Evolutionary conservation across 164 flowering plant species (phyloP).

Genomic region (Vitis rupestris): DNA sequence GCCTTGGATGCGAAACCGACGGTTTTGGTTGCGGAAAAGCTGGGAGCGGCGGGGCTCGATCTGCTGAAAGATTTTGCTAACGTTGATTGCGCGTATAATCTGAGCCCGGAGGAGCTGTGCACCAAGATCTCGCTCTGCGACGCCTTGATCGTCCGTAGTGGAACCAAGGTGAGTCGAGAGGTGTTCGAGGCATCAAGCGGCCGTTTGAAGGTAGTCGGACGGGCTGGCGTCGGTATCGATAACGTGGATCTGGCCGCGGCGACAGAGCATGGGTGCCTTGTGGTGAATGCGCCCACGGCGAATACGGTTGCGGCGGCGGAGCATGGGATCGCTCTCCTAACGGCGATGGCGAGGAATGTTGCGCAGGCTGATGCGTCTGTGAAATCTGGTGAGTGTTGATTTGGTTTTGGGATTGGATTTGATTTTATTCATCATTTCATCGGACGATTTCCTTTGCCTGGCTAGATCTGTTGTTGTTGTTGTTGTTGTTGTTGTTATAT

Average conservation of each 20-base stretch:
- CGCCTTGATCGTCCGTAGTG: conserved; percentile 83
- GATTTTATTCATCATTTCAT: background rate
- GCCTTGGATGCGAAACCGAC: conserved; percentile 69
- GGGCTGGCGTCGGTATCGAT: conserved; percentile 90
- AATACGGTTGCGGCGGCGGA: conserved; percentile 91
- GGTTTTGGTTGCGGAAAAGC: conserved; percentile 83
- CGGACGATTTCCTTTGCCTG: background rate
- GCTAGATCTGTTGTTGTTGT: background rate
- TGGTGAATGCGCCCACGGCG: conserved; percentile 86
- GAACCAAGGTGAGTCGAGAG: conserved; percentile 78
- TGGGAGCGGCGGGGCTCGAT: conserved; percentile 66
- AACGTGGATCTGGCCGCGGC: conserved; percentile 87
- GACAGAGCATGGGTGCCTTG: conserved; percentile 79
- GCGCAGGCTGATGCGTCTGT: conserved; percentile 86
- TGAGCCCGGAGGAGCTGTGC: conserved; percentile 75
- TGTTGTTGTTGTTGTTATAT: background rate
- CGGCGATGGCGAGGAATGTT: conserved; percentile 78
- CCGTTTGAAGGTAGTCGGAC: conserved; percentile 80
- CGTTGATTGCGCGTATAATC: conserved; percentile 77
- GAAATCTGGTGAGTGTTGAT: conserved; percentile 56
- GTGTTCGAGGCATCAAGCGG: conserved; percentile 77
- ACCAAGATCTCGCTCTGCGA: conserved; percentile 94
- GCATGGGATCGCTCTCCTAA: conserved; percentile 77
- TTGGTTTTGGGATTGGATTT: background rate
- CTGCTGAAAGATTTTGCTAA: conserved; percentile 71